Evolutionary conservation across 768 basidiomycete species (phyloP), one percentile per base, ranked within the genome.

Genomic region (Panaeolus cyanescens): DNA sequence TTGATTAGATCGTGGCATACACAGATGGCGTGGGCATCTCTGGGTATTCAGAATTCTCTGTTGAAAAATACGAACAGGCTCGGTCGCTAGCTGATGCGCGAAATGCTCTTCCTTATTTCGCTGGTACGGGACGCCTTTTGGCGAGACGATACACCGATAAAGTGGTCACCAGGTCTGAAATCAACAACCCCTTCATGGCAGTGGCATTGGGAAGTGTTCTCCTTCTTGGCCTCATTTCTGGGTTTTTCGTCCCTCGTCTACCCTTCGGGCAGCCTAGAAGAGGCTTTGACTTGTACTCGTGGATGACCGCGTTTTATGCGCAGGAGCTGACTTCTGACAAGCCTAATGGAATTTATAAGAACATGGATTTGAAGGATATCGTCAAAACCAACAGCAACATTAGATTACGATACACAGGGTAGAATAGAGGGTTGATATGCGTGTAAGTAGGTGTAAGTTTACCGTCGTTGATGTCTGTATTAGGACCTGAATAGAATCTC

Each of bases 21-120:
- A 76, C 79, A 19, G 69, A 67, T 30, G 76, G 77, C 12, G 53
- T 71, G n/a, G 79, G 77, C 1, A 71, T 77, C 4, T 53, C 61
- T 30, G 77, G 77, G 17, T 82, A 81, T 62, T 78, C 76, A 0
- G 70, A 75, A 34, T 68, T 82, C 7, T 77, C 76, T 4, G 62
- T 70, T n/a, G 59, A 63, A 0, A 63, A 63, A 20, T 79, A 79
- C 54, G 75, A 72, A 5, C 65, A 70, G 57, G 71, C 73, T 30
- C 74, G 75, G 1, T 78, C 72, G 8, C 56, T 74, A 20, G 73
- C 77, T 3, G 80, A 79, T 58, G 77, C 80, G 0, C 70, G 68
- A 42, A 77, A 78, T 59, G 66, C 79, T 15, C 72, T 81, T 2
- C 77, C 79, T 1, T 81, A 80, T 65, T 74, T 83, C n/a, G 71